These are phyloP conservation scores for Alternaria atra DNA, from an alignment of 2,329 filamentous ascomycete species.

Conservation along the genomic window DNA sequence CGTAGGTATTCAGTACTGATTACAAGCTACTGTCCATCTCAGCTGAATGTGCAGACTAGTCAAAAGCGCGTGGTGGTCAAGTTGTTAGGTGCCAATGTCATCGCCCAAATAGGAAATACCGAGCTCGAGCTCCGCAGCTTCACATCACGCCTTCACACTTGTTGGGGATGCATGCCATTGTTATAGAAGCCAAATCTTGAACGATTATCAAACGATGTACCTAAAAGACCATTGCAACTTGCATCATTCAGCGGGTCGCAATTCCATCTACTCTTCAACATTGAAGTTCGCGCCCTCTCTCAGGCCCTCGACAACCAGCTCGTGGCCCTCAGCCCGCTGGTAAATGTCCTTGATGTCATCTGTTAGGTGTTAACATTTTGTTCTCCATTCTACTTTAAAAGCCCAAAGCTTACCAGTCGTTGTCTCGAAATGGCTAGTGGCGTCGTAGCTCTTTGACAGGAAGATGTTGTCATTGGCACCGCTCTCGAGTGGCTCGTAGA, in stretches of 20 bases:
- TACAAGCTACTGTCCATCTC: neutral
- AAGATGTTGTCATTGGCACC: conserved; percentile 91
- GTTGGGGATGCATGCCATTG: conserved; percentile 18
- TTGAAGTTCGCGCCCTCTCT: conserved; percentile 79
- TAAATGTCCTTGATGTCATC: conserved; percentile 98
- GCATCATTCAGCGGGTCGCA: conserved; percentile 5
- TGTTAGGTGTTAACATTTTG: conserved; percentile 51
- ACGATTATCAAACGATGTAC: conserved; percentile 10
- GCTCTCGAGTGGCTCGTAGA: conserved; percentile 88
- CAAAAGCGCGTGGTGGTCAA: neutral
- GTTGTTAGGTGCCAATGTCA: neutral
- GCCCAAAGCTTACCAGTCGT: conserved; percentile 64
- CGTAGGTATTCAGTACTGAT: neutral
- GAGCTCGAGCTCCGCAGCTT: conserved; percentile 20
- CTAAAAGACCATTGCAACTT: conserved; percentile 24
- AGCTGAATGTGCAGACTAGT: neutral
- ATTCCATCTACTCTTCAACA: conserved; percentile 59
- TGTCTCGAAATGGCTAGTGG: conserved; percentile 97
- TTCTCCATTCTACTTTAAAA: neutral
- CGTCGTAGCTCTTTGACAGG: conserved; percentile 98
- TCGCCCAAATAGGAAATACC: conserved; percentile 22
- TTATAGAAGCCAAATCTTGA: conserved; percentile 13
- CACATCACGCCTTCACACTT: neutral
- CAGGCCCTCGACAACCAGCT: conserved; percentile 86
- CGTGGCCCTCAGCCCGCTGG: conserved; percentile 80